phyloP scores from a whole-genome alignment of 148 eudicot genomes.

The Pouteria glomerata region DNA sequence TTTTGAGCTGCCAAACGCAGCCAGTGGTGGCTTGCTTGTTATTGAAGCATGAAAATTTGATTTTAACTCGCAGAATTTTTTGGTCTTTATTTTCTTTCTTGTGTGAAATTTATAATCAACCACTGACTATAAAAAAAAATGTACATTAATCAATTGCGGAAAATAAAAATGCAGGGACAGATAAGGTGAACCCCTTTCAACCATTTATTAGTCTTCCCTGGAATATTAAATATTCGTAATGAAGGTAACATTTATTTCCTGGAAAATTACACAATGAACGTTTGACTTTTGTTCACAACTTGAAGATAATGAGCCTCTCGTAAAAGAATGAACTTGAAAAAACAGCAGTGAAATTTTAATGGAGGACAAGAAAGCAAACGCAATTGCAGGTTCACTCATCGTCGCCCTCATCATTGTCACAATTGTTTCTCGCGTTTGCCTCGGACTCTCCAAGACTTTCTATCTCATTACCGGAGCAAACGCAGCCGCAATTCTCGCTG shows the following conservation, averaged over 20 bases:
- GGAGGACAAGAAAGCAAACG: constrained; percentile 54
- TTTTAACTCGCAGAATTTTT: too few relatives aligned
- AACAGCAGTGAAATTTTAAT: constrained; percentile 24
- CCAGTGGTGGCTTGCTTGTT: too few relatives aligned
- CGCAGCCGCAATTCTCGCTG: constrained; percentile 36
- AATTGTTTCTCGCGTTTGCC: constrained; percentile 41
- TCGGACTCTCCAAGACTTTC: constrained; percentile 43
- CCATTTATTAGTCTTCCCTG: background rate
- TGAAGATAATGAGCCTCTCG: background rate
- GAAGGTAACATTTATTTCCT: background rate
- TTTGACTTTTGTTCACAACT: background rate
- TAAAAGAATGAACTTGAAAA: constrained; percentile 6
- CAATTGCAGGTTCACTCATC: constrained; percentile 34
- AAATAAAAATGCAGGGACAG: background rate
- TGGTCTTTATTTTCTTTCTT: too few relatives aligned
- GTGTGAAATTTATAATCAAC: background rate
- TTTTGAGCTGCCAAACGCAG: too few relatives aligned
- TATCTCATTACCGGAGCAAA: constrained; percentile 40
- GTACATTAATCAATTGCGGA: too few relatives aligned
- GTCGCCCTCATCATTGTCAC: constrained; percentile 29
- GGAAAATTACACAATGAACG: background rate
- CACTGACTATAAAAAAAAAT: too few relatives aligned
- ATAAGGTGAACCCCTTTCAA: background rate
- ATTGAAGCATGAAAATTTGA: too few relatives aligned
- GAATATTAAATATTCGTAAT: background rate